These are phyloP conservation scores for Breviolum minutum DNA, from an alignment of 73 alveolate genomes.

Conservation along the genomic window DNA sequence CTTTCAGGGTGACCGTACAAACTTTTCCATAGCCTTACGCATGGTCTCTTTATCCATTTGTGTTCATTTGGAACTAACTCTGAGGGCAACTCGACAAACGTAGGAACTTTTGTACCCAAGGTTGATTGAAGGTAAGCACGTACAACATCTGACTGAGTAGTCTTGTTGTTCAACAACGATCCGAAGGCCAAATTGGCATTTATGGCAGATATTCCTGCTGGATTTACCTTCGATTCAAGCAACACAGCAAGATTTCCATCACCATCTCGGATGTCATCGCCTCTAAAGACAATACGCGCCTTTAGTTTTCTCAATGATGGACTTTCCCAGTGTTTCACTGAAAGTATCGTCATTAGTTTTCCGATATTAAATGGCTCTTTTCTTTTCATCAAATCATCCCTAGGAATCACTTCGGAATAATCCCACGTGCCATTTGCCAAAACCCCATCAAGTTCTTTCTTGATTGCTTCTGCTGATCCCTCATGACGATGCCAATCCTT, in stretches of 20 bases:
- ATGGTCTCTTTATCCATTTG: not conserved
- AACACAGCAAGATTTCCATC: slow-evolving; percentile 7
- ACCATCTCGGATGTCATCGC: too few species aligned
- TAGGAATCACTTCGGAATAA: too few species aligned
- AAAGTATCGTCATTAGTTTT: too few species aligned
- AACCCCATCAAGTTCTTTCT: slow-evolving; percentile 31
- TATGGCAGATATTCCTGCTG: slow-evolving; percentile 22
- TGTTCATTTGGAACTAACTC: not conserved
- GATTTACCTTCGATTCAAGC: slow-evolving; percentile 40
- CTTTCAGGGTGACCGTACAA: slow-evolving; percentile 11
- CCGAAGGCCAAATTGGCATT: slow-evolving; percentile 43
- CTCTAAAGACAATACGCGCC: too few species aligned
- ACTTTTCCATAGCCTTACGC: slow-evolving; percentile 2
- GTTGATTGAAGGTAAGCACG: not conserved
- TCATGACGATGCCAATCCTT: too few species aligned
- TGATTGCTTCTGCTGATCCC: too few species aligned
- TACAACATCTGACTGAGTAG: not conserved
- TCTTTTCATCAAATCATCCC: too few species aligned
- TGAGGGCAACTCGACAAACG: not conserved
- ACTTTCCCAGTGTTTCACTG: too few species aligned
- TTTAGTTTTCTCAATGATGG: too few species aligned
- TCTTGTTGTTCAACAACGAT: not conserved
- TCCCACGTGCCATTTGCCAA: slow-evolving; percentile 17
- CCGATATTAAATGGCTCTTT: too few species aligned
- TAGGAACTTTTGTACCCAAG: slow-evolving; percentile 4